phyloP scores from a whole-genome alignment of 2,329 filamentous ascomycete species.

The Venturia carpophila region DNA sequence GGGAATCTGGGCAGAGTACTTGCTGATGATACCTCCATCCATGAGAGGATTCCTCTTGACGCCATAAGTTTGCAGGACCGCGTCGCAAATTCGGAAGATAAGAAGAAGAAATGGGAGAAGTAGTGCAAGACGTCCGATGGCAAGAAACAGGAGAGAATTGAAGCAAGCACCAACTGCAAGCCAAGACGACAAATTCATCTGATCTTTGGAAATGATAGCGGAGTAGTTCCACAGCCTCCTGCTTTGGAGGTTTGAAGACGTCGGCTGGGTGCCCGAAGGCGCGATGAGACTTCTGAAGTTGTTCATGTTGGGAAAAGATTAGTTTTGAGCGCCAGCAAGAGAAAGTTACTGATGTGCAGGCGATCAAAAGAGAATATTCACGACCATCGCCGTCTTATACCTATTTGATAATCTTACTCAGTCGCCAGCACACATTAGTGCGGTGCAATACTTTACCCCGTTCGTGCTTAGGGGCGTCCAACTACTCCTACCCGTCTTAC shows the following conservation, averaged over 20 bases:
- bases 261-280: not conserved
- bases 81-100: slow-evolving; percentile 28
- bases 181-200: slow-evolving; percentile 34
- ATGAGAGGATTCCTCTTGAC: slow-evolving; percentile 34
- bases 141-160: slow-evolving; percentile 32
- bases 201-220: slow-evolving; percentile 15
- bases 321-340: not conserved
- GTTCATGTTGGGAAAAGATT: not conserved
- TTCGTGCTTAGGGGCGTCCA: no score
- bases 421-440: no score
- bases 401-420: no score
- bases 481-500: no score
- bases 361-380: not conserved
- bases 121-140: slow-evolving; percentile 28
- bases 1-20: slow-evolving; percentile 35
- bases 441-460: no score
- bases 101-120: slow-evolving; percentile 30
- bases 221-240: not conserved
- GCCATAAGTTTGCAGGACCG: slow-evolving; percentile 28
- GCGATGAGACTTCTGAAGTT: slow-evolving; percentile 1
- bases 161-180: slow-evolving; percentile 34
- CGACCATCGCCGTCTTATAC: not conserved
- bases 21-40: slow-evolving; percentile 29
- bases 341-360: not conserved
- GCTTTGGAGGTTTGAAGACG: not conserved